Conservation (phyloP, 129 eudicot genomes). For the Chrysanthemum lavandulifolium region DNA sequence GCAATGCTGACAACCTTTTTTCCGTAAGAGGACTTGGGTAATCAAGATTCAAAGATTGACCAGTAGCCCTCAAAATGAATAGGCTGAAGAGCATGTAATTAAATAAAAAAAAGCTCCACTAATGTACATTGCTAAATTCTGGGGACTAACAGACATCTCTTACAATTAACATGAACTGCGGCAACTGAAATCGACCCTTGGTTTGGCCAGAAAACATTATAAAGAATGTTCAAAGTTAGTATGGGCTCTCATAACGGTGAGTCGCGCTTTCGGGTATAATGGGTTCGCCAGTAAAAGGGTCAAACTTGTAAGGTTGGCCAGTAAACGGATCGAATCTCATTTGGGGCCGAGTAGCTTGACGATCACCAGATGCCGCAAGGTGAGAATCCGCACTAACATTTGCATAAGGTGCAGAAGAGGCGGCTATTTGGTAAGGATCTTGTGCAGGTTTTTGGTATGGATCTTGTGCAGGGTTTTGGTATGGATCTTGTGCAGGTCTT, state of each 20-base stretch:
- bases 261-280: slow-evolving; percentile 53
- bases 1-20: too few relatives aligned
- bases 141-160: slow-evolving; percentile 16
- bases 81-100: slow-evolving; percentile 2
- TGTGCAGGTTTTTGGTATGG: slow-evolving; percentile 21
- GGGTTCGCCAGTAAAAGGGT: slow-evolving; percentile 92
- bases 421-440: slow-evolving; percentile 33
- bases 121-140: slow-evolving; percentile 34
- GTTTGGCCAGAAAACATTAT: slow-evolving; percentile 12
- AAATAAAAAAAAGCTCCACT: slow-evolving; percentile 19
- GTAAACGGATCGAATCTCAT: slow-evolving; percentile 88
- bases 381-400: slow-evolving; percentile 40
- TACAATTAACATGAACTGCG: slow-evolving; percentile 17
- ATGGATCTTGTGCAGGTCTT: too few relatives aligned
- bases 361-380: slow-evolving; percentile 22
- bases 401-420: slow-evolving; percentile 31
- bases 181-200: slow-evolving; percentile 5
- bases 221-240: slow-evolving; percentile 25
- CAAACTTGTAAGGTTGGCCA: slow-evolving; percentile 90
- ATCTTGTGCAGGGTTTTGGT: slow-evolving; percentile 20
- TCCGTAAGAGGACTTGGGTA: not conserved
- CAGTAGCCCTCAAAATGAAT: not conserved
- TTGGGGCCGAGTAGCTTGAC: slow-evolving; percentile 50
- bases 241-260: slow-evolving; percentile 16
- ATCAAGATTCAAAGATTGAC: not conserved